Base-by-base conservation (phyloP, 305 asterid species). In the Fraxinus nigra region DNA sequence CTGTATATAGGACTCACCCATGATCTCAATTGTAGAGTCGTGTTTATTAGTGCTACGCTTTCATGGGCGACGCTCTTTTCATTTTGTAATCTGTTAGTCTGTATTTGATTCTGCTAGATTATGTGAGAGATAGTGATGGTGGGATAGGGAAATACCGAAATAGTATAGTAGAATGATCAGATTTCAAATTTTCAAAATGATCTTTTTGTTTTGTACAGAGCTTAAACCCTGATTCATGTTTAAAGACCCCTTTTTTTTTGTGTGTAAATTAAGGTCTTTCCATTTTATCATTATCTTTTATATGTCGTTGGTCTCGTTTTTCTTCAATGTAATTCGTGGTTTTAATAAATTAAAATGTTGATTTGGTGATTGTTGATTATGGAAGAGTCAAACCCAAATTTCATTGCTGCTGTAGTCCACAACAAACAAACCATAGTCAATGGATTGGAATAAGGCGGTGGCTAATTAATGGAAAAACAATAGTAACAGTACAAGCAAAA, bases 1-100 rank as follows among this genome's bases (percentile, higher is more conserved):
- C 75, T 89, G 92, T 89, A 88, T 76, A 89, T 88, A 89, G 83
- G 82, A 82, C 79, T 81, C 80, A 61, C 74, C 82, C 82, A 37
- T 78, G 72, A 82, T 84, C 46, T 79, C 83, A 84, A 79, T 43
- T 70, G 87, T 86, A 84, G 85, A 86, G 84, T 30, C 54, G 76
- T 33, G 76, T 79, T 76, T 81, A 72, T 84, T 78, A 79, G 26
- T 85, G 77, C n/a, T n/a, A n/a, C n/a, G n/a, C 40, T 77, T 38
- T 72, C 2, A 43, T 30, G 81, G 84, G 77, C 7, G 28, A 79
- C 34, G 80, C 2, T 75, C 65, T 77, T 82, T 82, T 70, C 82
- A 56, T 82, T 78, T 76, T 82, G 78, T 84, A 33, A 70, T 79
- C 69, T 16, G 9, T 33, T 84, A 33, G 59, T 76, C 69, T 16